Percentiles rank a stretch among this genome's conserved stretches.
phyloP scores from a whole-genome alignment of 805 yeast species.

The Pichia paraexigua region DNA sequence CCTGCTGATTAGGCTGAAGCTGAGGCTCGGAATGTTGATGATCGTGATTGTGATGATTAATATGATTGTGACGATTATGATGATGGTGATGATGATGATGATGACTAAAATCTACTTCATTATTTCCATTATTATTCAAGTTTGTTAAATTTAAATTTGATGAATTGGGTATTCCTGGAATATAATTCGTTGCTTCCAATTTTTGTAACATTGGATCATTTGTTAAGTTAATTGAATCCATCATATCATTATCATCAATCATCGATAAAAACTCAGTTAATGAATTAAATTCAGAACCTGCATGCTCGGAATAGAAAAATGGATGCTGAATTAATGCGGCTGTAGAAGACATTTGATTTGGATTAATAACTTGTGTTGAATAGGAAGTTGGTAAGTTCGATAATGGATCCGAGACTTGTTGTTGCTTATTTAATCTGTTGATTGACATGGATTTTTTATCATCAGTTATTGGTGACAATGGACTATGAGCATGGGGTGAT shows the following conservation, averaged over 20 bases:
- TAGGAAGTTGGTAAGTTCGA: background rate
- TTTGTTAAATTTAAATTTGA: conserved; percentile 8
- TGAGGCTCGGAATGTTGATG: conserved; percentile 6
- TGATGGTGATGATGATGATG: background rate
- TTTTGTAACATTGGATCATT: conserved; percentile 32
- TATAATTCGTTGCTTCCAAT: conserved; percentile 21
- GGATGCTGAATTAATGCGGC: conserved; percentile 52
- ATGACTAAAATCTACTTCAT: background rate
- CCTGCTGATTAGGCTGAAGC: background rate
- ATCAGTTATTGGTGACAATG: background rate
- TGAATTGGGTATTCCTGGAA: background rate
- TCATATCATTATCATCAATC: conserved; percentile 79
- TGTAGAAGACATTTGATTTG: conserved; percentile 10
- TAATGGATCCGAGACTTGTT: background rate
- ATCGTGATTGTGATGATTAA: conserved; percentile 7
- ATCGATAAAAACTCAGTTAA: conserved; percentile 81
- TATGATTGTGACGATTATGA: too few species aligned
- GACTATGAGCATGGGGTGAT: conserved; percentile 50
- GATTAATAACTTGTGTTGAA: background rate
- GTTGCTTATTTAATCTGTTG: background rate
- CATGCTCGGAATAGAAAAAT: conserved; percentile 81
- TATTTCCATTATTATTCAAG: conserved; percentile 9
- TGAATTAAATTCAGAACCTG: conserved; percentile 87
- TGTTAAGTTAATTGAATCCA: conserved; percentile 31
- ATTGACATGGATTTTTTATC: background rate